Base-by-base conservation (phyloP, 768 basidiomycete species). In the Kwoniella dejecticola region DNA sequence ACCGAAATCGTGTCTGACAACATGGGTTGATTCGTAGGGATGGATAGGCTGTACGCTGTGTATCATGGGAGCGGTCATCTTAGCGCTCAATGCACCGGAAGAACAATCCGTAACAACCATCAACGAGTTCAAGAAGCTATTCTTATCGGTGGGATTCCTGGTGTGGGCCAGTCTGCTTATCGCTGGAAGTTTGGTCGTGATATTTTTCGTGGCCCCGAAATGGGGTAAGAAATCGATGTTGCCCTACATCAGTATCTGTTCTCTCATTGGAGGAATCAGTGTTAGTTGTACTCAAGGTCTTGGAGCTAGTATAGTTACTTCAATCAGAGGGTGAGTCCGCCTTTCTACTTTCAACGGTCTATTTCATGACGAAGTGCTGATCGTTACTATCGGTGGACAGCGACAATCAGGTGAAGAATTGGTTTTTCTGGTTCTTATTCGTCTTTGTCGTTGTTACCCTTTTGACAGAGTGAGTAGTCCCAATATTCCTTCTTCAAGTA, bases 11-110 rank as follows among this genome's bases (percentile, higher is more conserved):
- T n/a, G n/a, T n/a, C n/a, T n/a, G n/a, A n/a, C n/a, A n/a, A n/a
- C n/a, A n/a, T n/a, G n/a, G n/a, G n/a, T 36, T 36, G 41, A 42
- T 5, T 5, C 24, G 1, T 45, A 78, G 77, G 95, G 96, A 49
- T 97, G 94, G 93, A 83, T 98, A 64, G 95, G 93, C 19, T 96
- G 93, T 78, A 85, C 81, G 15, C 84, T 98, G 17, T 95, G 91
- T 80, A 91, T 98, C 72, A 88, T 92, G 70, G 72, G 90, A 40
- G 90, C 90, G 17, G 84, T 88, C 62, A 89, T 95, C 68, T 91
- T 96, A 60, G 92, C 91, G 29, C 83, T 96, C 52, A 98, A 97
- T 69, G 91, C 78, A 23, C 77, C 72, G 3, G 62, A 66, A 63
- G 77, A 72, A 57, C 79, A 74, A 73, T 71, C 58, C 40, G 70